Evolutionary conservation across 75 land plant species (phyloP).

Genomic region (Pinus taeda): DNA sequence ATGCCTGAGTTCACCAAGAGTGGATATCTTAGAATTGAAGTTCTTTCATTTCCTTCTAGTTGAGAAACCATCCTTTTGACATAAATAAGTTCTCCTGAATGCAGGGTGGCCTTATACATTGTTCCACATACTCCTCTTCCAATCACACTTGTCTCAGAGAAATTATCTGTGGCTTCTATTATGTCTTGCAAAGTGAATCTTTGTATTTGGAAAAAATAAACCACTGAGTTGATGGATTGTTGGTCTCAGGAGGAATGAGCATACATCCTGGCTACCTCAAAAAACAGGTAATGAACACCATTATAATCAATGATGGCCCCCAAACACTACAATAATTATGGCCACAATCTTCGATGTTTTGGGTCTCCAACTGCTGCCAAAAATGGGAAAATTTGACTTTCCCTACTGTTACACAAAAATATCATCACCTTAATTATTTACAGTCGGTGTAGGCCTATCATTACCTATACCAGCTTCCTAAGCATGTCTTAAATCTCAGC

Average conservation of each 20-base stretch:
- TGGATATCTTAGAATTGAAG: conserved; percentile 66
- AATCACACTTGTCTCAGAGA: conserved; percentile 51
- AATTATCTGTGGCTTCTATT: conserved; percentile 73
- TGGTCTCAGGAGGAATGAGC: conserved; percentile 23
- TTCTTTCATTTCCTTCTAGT: conserved; percentile 60
- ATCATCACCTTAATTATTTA: no score
- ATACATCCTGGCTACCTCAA: conserved; percentile 41
- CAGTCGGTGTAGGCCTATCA: no score
- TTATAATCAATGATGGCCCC: conserved; percentile 52
- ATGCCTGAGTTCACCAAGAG: conserved; percentile 81
- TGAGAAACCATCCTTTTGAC: conserved; percentile 66
- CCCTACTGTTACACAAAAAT: no score
- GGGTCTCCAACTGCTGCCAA: no score
- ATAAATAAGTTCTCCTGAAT: conserved; percentile 53
- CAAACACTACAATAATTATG: conserved; percentile 45
- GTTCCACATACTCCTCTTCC: conserved; percentile 91
- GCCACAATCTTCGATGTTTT: conserved; percentile 29
- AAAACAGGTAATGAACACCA: conserved; percentile 44
- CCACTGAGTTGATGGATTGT: conserved; percentile 22
- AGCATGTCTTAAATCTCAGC: no score
- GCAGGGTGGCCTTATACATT: conserved; percentile 75
- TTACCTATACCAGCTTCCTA: no score
- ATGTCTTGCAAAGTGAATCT: conserved; percentile 66
- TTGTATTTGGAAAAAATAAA: conserved; percentile 45
- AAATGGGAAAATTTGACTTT: no score